Evolutionary conservation across 768 basidiomycete species (phyloP).

Genomic region (Naganishia randhawae): DNA sequence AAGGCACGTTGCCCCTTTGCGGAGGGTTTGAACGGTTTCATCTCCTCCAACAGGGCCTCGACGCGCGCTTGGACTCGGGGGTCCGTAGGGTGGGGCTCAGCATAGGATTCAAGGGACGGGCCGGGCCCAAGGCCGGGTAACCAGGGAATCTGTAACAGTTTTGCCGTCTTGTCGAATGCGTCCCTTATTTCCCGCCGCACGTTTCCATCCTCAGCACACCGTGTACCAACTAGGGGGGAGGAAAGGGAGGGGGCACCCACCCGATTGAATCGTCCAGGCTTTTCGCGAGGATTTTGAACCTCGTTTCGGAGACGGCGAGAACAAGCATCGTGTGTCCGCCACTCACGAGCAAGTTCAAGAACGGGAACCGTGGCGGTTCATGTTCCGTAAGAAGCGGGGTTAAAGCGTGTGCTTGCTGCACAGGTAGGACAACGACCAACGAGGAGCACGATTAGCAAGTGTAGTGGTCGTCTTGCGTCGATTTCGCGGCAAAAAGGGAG

Average conservation of each 20-base stretch:
- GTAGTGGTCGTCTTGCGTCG: no score
- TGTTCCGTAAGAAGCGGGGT: constrained; percentile 66
- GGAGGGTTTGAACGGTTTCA: constrained; percentile 35
- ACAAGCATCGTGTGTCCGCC: constrained; percentile 93
- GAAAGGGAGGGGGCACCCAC: constrained; percentile 34
- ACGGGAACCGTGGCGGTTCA: constrained; percentile 65
- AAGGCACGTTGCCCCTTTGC: constrained; percentile 56
- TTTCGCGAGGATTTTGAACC: constrained; percentile 69
- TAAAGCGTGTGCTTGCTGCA: constrained; percentile 86
- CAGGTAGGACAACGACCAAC: no score
- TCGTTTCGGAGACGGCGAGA: constrained; percentile 60
- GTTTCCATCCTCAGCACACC: neutral
- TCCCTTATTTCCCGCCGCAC: constrained; percentile 50
- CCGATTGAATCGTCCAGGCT: constrained; percentile 74
- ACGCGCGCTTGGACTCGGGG: neutral
- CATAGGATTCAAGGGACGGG: constrained; percentile 74
- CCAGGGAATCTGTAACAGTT: constrained; percentile 61
- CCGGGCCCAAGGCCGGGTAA: constrained; percentile 67
- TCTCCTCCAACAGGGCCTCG: constrained; percentile 35
- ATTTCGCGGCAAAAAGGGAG: neutral
- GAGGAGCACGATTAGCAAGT: no score
- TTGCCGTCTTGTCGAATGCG: constrained; percentile 77
- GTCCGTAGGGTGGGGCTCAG: constrained; percentile 21
- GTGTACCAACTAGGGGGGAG: neutral
- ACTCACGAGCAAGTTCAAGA: constrained; percentile 79